A percentile compares a stretch with the other conserved stretches of the same genome.
Conservation (phyloP, 2,329 filamentous ascomycete genomes). For the Metarhizium humberi region DNA sequence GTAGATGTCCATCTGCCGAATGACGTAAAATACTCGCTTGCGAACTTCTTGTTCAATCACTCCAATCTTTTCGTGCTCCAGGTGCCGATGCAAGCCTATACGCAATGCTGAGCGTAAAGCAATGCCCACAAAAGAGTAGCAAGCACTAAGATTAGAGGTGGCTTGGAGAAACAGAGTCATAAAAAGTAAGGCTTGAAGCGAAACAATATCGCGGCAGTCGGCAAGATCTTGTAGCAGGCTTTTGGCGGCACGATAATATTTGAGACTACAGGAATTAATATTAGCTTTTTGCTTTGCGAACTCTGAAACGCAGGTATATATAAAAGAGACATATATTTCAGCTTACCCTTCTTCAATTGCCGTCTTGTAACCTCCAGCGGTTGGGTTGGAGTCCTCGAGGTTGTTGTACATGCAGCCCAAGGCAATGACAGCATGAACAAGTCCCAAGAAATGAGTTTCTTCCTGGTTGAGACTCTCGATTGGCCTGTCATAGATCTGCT, state of each 20-base stretch:
- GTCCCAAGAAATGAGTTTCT: slow-evolving; percentile 59
- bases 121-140: slow-evolving; percentile 73
- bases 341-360: slow-evolving; percentile 48
- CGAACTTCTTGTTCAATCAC: slow-evolving; percentile 55
- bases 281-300: slow-evolving; percentile 13
- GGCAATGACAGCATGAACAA: slow-evolving; percentile 61
- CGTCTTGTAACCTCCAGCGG: slow-evolving; percentile 36
- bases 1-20: slow-evolving; percentile 63
- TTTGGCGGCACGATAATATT: slow-evolving; percentile 63
- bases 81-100: slow-evolving; percentile 67
- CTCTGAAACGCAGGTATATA: not conserved
- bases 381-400: slow-evolving; percentile 43
- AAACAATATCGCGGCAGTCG: slow-evolving; percentile 63
- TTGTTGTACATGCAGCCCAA: slow-evolving; percentile 64
- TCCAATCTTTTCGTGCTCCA: slow-evolving; percentile 53
- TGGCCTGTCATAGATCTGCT: slow-evolving; percentile 66
- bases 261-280: slow-evolving; percentile 40
- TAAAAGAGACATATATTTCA: not conserved
- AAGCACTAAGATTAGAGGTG: slow-evolving; percentile 68
- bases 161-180: slow-evolving; percentile 76
- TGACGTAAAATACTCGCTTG: slow-evolving; percentile 57
- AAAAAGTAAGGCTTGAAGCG: slow-evolving; percentile 67
- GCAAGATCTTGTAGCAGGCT: slow-evolving; percentile 56
- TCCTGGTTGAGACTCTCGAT: slow-evolving; percentile 52
- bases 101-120: slow-evolving; percentile 66